Evolutionary conservation across 2,329 filamentous ascomycete genomes (phyloP).

Genomic region (Xylariaceae sp.): DNA sequence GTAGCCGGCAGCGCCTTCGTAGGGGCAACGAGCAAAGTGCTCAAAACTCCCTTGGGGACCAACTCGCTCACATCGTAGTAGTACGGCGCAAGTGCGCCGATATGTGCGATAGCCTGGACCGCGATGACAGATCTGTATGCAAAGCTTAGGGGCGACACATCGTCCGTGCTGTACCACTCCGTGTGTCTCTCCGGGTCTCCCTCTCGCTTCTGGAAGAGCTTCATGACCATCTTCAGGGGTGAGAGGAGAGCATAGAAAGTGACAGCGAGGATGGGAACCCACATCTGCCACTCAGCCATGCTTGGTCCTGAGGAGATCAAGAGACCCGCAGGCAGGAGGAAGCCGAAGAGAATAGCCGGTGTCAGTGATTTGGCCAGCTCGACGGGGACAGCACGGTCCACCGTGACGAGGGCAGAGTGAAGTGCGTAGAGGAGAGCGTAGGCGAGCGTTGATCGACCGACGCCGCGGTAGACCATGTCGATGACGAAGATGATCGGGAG

Average conservation of each 20-base stretch:
- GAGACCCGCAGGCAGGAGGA: slow-evolving; percentile 13
- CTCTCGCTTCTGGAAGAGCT: neutral
- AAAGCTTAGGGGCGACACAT: slow-evolving; percentile 10
- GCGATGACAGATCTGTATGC: slow-evolving; percentile 8
- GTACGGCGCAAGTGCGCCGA: neutral
- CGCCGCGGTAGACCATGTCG: slow-evolving; percentile 12
- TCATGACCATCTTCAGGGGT: neutral
- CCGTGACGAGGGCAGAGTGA: slow-evolving; percentile 1
- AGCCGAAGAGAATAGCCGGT: slow-evolving; percentile 16
- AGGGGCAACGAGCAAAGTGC: neutral
- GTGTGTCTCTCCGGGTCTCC: neutral
- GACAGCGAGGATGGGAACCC: slow-evolving; percentile 6
- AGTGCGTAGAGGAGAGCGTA: slow-evolving; percentile 14
- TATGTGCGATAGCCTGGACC: slow-evolving; percentile 10
- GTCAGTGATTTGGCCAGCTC: slow-evolving; percentile 19
- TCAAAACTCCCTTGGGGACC: neutral
- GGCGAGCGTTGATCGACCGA: slow-evolving; percentile 14
- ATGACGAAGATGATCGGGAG: slow-evolving; percentile 16
- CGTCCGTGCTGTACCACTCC: slow-evolving; percentile 12
- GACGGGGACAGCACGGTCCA: slow-evolving; percentile 14
- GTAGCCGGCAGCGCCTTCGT: neutral
- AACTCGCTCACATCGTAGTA: neutral
- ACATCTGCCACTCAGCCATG: slow-evolving; percentile 5
- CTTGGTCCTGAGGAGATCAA: neutral
- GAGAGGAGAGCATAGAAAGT: neutral